Evolutionary conservation across 2,329 filamentous ascomycete genomes (phyloP), one percentile per base, ranked within the genome.

Genomic region (Xylaria sp.): DNA sequence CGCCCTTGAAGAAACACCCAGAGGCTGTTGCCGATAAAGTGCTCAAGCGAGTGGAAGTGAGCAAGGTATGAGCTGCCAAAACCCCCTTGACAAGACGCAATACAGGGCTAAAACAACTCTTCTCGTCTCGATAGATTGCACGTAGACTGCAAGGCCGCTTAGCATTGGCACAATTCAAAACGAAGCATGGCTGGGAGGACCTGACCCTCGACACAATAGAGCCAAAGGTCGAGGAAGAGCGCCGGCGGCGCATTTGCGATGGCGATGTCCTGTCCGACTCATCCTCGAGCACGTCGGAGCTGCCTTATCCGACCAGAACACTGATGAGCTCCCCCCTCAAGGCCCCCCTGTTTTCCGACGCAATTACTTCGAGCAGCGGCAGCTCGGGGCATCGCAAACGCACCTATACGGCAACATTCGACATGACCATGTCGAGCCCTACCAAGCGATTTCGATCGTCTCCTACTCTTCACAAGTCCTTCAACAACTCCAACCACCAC

Each of bases 141-240:
- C 88, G 95, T 79, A 92, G 92, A 77, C 86, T 99, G 64, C 94
- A 98, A 83, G 94, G 97, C 84, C 93, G 95, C 72, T 90, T 99
- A 69, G 95, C 96, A 68, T 89, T 98, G 72, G 96, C 96, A 79
- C 96, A 97, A 81, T 96, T 98, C 87, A 98, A 98, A 84, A 94
- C 96, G 74, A 94, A 97, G 82, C 92, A 97, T 83, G 94, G 94
- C 79, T 97, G 94, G 91, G 92, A 98, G 82, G 93, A 96, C 81
- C 87, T 97, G 79, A 93, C 92, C 71, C 88, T 97, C 77, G 93
- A 94, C 79, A 90, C 86, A 70, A 93, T 97, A 82, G 93, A 97
- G 82, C 93, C 93, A 60, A 92, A 91, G 79, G 84, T 95, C 71
- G 91, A 95, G 78, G 88, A 94, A 78, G 89, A 95, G 81, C 86